Percentiles rank a stretch among this genome's conserved stretches.
phyloP scores from a whole-genome alignment of 768 basidiomycete genomes.

The Russula sp. region DNA sequence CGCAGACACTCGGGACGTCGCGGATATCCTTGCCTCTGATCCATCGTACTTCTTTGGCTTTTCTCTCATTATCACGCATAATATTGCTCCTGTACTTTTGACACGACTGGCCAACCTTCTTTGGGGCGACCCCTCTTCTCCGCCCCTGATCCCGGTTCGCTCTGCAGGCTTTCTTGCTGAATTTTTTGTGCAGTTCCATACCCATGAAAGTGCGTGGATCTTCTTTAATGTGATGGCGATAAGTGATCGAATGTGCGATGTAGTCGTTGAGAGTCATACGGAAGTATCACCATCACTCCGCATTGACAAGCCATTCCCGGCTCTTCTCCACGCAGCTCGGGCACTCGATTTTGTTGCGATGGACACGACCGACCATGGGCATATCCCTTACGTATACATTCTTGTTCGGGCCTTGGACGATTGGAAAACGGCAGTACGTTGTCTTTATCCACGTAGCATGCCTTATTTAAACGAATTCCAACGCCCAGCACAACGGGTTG shows the following conservation, averaged over 20 bases:
- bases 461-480: background rate
- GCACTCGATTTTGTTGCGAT: conserved; percentile 70
- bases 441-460: background rate
- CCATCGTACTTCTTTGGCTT: conserved; percentile 58
- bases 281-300: conserved; percentile 73
- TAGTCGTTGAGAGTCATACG: conserved; percentile 88
- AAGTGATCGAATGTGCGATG: conserved; percentile 1
- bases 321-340: conserved; percentile 67
- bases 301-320: conserved; percentile 86
- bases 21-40: conserved; percentile 55
- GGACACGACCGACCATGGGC: conserved; percentile 86
- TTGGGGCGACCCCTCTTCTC: conserved; percentile 58
- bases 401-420: conserved; percentile 78
- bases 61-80: conserved; percentile 82
- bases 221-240: conserved; percentile 1
- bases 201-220: conserved; percentile 66
- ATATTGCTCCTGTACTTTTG: conserved; percentile 57
- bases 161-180: conserved; percentile 90
- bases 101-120: conserved; percentile 60
- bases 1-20: conserved; percentile 55
- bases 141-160: conserved; percentile 73
- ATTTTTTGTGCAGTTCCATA: conserved; percentile 84
- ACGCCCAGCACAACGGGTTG: conserved; percentile 59
- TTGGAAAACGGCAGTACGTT: conserved; percentile 73
- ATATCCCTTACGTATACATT: conserved; percentile 88